Base-by-base conservation (phyloP, 495 filamentous ascomycete species). In the Aspergillus bridgeri region DNA sequence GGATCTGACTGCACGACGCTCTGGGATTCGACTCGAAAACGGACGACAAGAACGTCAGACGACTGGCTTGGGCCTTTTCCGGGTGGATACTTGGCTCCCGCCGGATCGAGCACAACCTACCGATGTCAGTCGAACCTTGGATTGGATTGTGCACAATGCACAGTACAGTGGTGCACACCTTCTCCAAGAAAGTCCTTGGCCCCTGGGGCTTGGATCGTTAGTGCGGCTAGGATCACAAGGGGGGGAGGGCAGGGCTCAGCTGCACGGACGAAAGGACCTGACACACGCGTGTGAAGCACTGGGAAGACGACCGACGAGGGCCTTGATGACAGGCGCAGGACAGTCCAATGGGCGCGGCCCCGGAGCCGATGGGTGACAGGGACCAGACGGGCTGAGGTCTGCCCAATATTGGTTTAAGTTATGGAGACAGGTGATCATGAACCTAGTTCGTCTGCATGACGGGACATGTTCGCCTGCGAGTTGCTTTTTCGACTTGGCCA, bases 331-430 rank as follows among this genome's bases (percentile, higher is more conserved):
- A 38, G 33, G 33, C 33, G 13, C 6, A 13, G 33, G 11, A 61
- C 43, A 53, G 43, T 33, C 58, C 63, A 60, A 66, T 58, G 52
- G 54, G 44, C 45, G 21, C 11, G 27, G 50, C 17, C 15, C 24
- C 29, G n/a, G 42, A 33, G 47, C 47, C 18, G n/a, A 18, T 44
- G 42, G 49, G 50, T 33, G 49, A 46, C 48, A 60, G 48, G 33
- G 33, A 38, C 24, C 23, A 42, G 47, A 58, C 54, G 48, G 63
- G 59, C 63, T 59, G 56, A 60, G 51, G 17, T 25, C 45, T 52
- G 60, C 56, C 52, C 56, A 56, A 63, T 53, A 59, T 57, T 56
- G 56, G 60, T 44, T 63, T 63, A 64, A 46, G 57, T 60, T 64
- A 60, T 54, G 57, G 53, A 53, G 57, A 63, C 48, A 50, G 52